A percentile compares a stretch with the other conserved stretches of the same genome.
These are phyloP conservation scores for Geotrichum siamense DNA, from an alignment of 1,139 yeast genomes.

Conservation along the genomic window DNA sequence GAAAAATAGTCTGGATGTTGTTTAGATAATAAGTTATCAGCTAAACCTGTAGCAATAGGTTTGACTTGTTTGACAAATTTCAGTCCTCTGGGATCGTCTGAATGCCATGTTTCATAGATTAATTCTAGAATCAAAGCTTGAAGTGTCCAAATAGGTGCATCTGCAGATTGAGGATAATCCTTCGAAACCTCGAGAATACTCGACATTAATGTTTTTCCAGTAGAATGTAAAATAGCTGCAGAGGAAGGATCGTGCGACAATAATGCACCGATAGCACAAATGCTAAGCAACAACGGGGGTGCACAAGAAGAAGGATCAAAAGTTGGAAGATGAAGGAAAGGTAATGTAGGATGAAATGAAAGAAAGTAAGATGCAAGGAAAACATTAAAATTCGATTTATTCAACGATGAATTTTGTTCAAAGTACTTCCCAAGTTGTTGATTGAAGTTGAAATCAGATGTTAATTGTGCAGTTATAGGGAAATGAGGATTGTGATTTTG, in stretches of 20 bases:
- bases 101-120: conserved; percentile 29
- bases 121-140: conserved; percentile 30
- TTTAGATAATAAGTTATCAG: conserved; percentile 9
- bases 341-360: conserved; percentile 33
- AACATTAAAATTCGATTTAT: conserved; percentile 28
- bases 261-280: conserved; percentile 34
- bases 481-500: conserved; percentile 9
- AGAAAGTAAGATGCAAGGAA: conserved; percentile 32
- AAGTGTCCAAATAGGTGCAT: conserved; percentile 28
- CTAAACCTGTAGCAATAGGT: conserved; percentile 21
- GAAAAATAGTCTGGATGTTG: conserved; percentile 15
- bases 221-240: conserved; percentile 29
- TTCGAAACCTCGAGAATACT: conserved; percentile 14
- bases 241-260: conserved; percentile 25
- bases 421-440: conserved; percentile 2
- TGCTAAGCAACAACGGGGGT: conserved; percentile 32
- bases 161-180: conserved; percentile 17
- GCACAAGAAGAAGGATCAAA: conserved; percentile 28
- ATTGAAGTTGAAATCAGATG: not conserved
- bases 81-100: conserved; percentile 33
- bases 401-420: conserved; percentile 20
- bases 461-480: not conserved
- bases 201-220: conserved; percentile 25
- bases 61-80: conserved; percentile 30
- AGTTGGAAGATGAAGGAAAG: conserved; percentile 33